phyloP scores from a whole-genome alignment of 176 grass and related monocot genomes.

The Dactylis glomerata region DNA sequence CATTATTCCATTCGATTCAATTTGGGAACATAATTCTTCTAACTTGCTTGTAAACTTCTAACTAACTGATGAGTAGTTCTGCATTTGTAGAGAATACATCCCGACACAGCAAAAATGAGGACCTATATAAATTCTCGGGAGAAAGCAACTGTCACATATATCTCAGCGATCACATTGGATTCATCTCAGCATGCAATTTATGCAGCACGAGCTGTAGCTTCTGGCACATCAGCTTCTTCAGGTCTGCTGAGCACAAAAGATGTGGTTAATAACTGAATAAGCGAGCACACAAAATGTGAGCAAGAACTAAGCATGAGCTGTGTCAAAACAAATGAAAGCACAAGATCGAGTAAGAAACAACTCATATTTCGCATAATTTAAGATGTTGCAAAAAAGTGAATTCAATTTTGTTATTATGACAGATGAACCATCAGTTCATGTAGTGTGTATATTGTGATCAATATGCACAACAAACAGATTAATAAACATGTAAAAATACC shows the following conservation, averaged over 20 bases:
- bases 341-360: neutral
- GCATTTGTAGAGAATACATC: neutral
- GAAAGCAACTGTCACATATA: neutral
- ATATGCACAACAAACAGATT: neutral
- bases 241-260: slow-evolving; percentile 24
- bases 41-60: neutral
- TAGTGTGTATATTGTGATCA: neutral
- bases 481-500: neutral
- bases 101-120: neutral
- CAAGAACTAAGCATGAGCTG: neutral
- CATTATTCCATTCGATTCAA: neutral
- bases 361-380: neutral
- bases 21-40: neutral
- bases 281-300: neutral
- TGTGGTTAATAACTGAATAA: neutral
- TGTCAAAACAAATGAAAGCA: neutral
- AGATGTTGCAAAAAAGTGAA: neutral
- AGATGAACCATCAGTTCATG: neutral
- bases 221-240: slow-evolving; percentile 3
- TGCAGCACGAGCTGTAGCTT: neutral
- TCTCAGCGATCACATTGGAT: neutral
- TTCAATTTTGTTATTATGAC: neutral
- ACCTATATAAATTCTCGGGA: neutral
- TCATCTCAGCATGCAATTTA: slow-evolving; percentile 21
- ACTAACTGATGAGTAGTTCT: neutral